Evolutionary conservation across 345 rosid species (phyloP).

Genomic region (Erysimum cheiranthoides): DNA sequence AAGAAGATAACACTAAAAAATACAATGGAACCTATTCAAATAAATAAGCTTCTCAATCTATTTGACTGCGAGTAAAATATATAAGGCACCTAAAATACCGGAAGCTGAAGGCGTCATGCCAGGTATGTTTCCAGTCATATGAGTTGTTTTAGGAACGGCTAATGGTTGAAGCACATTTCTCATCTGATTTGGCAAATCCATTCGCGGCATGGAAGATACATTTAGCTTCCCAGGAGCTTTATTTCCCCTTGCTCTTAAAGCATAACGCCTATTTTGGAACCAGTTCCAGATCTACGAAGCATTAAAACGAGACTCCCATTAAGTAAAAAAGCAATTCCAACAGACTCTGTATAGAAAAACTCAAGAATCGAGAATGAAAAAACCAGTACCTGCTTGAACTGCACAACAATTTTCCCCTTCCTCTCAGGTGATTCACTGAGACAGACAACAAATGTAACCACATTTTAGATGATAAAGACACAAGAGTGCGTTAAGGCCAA

Average conservation of each 20-base stretch:
- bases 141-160: slow-evolving; percentile 59
- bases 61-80: not conserved
- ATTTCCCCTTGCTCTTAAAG: slow-evolving; percentile 81
- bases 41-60: slow-evolving; percentile 19
- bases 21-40: not conserved
- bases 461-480: slow-evolving; percentile 25
- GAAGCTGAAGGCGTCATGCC: slow-evolving; percentile 56
- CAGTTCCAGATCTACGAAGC: slow-evolving; percentile 89
- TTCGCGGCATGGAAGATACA: slow-evolving; percentile 70
- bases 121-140: slow-evolving; percentile 57
- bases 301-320: slow-evolving; percentile 7
- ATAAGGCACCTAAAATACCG: slow-evolving; percentile 52
- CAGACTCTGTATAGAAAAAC: not conserved
- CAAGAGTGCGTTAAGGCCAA: slow-evolving; percentile 7
- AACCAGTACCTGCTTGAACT: slow-evolving; percentile 86
- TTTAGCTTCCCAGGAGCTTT: slow-evolving; percentile 84
- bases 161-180: slow-evolving; percentile 67
- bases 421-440: slow-evolving; percentile 79
- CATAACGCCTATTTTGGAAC: slow-evolving; percentile 98
- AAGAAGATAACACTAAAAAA: not conserved
- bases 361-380: slow-evolving; percentile 11
- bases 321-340: slow-evolving; percentile 16
- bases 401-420: slow-evolving; percentile 84
- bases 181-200: slow-evolving; percentile 61
- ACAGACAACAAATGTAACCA: slow-evolving; percentile 34